Evolutionary conservation across 139 green algal species (phyloP).

Genomic region (Tetraselmis chui): DNA sequence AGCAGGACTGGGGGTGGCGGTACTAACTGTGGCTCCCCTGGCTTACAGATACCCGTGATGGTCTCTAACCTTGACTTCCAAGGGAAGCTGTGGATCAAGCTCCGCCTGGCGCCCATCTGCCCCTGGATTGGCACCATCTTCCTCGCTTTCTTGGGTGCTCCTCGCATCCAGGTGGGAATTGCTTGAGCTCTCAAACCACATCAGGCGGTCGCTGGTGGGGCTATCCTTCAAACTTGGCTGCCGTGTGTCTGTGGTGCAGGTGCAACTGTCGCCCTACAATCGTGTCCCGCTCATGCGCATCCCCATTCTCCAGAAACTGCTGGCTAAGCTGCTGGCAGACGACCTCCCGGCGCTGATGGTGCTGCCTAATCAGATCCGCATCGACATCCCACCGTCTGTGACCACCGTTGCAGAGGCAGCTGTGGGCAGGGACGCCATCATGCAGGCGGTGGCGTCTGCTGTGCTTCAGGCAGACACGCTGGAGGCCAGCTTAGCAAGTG

Average conservation of each 20-base stretch:
- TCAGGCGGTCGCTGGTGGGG: too few relatives aligned
- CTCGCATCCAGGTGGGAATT: slow-evolving; percentile 69
- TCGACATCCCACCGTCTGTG: slow-evolving; percentile 82
- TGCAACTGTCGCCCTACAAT: slow-evolving; percentile 92
- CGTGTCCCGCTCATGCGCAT: slow-evolving; percentile 86
- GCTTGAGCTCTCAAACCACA: too few relatives aligned
- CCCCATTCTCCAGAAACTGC: slow-evolving; percentile 80
- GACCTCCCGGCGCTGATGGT: slow-evolving; percentile 92
- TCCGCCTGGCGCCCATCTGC: slow-evolving; percentile 83
- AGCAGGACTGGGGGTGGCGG: too few relatives aligned
- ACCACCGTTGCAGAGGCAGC: slow-evolving; percentile 84
- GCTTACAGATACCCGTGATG: slow-evolving; percentile 68
- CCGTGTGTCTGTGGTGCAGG: too few relatives aligned
- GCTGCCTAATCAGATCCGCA: slow-evolving; percentile 79
- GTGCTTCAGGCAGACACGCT: slow-evolving; percentile 81
- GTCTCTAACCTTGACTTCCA: slow-evolving; percentile 91
- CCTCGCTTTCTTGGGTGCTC: slow-evolving; percentile 82
- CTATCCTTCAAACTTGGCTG: too few relatives aligned
- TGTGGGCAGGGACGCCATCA: slow-evolving; percentile 84
- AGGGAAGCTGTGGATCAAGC: slow-evolving; percentile 88
- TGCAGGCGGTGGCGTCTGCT: slow-evolving; percentile 77
- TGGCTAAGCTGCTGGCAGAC: slow-evolving; percentile 83
- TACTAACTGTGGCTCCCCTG: too few relatives aligned
- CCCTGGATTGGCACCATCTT: slow-evolving; percentile 86
- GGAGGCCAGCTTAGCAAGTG: slow-evolving; percentile 73